Conservation (phyloP, 768 basidiomycete genomes). For the Gloeophyllum trabeum region DNA sequence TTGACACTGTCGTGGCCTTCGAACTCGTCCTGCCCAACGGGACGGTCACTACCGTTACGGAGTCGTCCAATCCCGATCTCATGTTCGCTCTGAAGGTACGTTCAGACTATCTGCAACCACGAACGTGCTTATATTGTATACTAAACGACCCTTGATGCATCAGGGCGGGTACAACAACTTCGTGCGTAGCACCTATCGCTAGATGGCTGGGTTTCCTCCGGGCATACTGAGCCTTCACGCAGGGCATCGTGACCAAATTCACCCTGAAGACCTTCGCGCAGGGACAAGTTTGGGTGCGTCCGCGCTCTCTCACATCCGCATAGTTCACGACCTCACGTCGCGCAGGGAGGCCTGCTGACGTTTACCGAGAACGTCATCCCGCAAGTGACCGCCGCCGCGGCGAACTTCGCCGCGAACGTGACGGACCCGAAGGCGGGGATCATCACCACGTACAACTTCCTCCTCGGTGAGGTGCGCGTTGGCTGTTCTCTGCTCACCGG, state of each 20-base stretch:
- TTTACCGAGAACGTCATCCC: slow-evolving; percentile 12
- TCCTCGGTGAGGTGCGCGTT: slow-evolving; percentile 19
- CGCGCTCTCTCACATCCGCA: background rate
- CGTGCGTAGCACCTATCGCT: slow-evolving; percentile 13
- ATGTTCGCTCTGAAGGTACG: slow-evolving; percentile 34
- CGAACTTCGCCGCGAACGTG: slow-evolving; percentile 26
- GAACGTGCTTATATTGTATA: too few species aligned
- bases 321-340: background rate
- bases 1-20: slow-evolving; percentile 41
- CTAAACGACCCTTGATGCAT: background rate
- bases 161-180: slow-evolving; percentile 60
- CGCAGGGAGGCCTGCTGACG: slow-evolving; percentile 38
- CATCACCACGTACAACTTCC: slow-evolving; percentile 32
- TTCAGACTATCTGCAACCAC: slow-evolving; percentile 1
- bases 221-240: too few species aligned
- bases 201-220: too few species aligned
- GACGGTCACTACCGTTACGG: slow-evolving; percentile 22
- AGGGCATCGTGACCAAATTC: slow-evolving; percentile 53
- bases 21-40: slow-evolving; percentile 51
- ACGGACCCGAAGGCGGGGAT: slow-evolving; percentile 41
- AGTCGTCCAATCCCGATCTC: slow-evolving; percentile 21
- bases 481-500: too few species aligned
- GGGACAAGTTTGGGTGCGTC: slow-evolving; percentile 46
- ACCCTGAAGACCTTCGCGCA: slow-evolving; percentile 44
- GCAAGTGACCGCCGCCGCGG: slow-evolving; percentile 22